phyloP scores from a whole-genome alignment of 768 basidiomycete species.

The Boletus rubropictus region DNA sequence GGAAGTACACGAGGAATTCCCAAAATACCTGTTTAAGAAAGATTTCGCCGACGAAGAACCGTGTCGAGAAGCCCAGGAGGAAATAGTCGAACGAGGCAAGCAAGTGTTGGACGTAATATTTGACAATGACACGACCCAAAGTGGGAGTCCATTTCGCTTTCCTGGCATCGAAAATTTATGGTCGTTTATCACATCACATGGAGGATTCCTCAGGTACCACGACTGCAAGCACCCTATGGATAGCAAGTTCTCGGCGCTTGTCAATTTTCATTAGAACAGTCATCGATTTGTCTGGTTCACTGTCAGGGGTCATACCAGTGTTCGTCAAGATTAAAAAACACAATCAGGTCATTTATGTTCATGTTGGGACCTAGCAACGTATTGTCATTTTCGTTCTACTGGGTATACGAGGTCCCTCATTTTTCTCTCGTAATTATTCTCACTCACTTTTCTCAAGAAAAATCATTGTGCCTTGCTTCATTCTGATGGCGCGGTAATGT shows the following conservation, averaged over 20 bases:
- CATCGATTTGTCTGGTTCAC: too few species aligned
- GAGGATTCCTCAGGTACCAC: conserved; percentile 47
- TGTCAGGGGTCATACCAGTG: too few species aligned
- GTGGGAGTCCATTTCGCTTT: conserved; percentile 31
- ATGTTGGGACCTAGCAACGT: background rate
- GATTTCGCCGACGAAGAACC: conserved; percentile 54
- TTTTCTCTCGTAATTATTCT: background rate
- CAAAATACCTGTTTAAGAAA: conserved; percentile 44
- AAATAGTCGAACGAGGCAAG: conserved; percentile 39
- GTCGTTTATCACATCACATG: conserved; percentile 52
- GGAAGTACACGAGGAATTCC: conserved; percentile 35
- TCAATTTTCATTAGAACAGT: background rate
- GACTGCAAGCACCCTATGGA: conserved; percentile 48
- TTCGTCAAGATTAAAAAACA: too few species aligned
- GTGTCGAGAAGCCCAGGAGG: background rate
- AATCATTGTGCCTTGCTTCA: background rate
- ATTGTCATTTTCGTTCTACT: background rate
- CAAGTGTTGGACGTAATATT: conserved; percentile 51
- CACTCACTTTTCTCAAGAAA: background rate
- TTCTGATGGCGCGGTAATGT: background rate
- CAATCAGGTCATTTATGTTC: background rate
- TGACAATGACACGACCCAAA: conserved; percentile 32
- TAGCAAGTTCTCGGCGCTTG: conserved; percentile 36
- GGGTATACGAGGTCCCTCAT: background rate
- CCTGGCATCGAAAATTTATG: background rate